Evolutionary conservation across 345 rosid species (phyloP).

Genomic region (Combretum micranthum): DNA sequence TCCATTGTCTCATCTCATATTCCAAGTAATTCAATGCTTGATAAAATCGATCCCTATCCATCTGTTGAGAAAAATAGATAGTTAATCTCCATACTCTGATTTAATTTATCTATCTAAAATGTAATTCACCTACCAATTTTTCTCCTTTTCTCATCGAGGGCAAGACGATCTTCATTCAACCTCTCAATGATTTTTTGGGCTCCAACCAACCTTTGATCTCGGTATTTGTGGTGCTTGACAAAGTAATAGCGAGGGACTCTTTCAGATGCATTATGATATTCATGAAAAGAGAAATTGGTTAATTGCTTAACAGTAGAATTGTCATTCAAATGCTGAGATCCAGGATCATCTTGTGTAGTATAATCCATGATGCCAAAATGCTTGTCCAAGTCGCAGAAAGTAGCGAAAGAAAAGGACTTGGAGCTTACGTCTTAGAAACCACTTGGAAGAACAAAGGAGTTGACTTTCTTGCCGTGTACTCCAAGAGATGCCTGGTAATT

Average conservation of each 20-base stretch:
- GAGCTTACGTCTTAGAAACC: no score
- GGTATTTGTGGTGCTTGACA: not conserved
- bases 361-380: no score
- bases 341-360: no score
- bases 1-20: not conserved
- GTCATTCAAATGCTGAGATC: no score
- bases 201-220: not conserved
- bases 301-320: no score
- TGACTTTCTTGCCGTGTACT: no score
- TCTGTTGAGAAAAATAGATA: not conserved
- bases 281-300: no score
- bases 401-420: no score
- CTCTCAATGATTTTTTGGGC: not conserved
- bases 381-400: no score
- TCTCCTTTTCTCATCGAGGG: not conserved
- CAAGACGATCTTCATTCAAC: no score
- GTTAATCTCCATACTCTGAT: not conserved
- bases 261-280: not conserved
- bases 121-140: not conserved
- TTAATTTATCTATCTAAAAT: not conserved
- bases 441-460: no score
- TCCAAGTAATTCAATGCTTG: not conserved
- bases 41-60: not conserved
- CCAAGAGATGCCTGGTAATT: no score
- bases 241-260: constrained; percentile 3